A percentile compares a stretch with the other conserved stretches of the same genome.
Evolutionary conservation across 441 rosid genomes (phyloP).

Genomic region (Metrosideros polymorpha): DNA sequence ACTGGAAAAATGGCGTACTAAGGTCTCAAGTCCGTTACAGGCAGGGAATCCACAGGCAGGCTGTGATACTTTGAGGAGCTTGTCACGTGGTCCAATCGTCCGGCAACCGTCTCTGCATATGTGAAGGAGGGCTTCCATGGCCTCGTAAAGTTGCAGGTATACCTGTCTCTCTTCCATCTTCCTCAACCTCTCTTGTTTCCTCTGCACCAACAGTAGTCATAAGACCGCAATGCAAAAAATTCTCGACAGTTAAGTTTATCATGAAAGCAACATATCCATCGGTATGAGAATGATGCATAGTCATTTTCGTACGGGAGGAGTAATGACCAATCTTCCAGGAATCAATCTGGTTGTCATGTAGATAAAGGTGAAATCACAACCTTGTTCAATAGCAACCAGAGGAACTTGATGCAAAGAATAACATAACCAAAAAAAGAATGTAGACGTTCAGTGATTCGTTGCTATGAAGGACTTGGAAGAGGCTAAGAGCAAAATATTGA

Average conservation of each 20-base stretch:
- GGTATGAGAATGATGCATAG: neutral
- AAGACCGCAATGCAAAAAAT: neutral
- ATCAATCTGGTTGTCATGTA: neutral
- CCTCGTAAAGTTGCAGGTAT: conserved; percentile 62
- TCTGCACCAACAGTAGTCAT: conserved; percentile 5
- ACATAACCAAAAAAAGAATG: neutral
- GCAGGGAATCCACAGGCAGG: conserved; percentile 52
- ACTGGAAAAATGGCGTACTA: conserved; percentile 64
- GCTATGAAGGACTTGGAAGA: neutral
- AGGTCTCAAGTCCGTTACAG: conserved; percentile 72
- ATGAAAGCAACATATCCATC: neutral
- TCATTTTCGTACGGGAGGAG: neutral
- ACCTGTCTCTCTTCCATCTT: conserved; percentile 54
- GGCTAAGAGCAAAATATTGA: neutral
- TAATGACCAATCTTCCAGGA: neutral
- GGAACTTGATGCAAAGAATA: neutral
- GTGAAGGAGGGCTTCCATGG: conserved; percentile 87
- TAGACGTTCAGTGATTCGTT: neutral
- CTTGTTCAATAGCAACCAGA: neutral
- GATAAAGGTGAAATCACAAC: neutral
- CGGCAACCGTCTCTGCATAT: conserved; percentile 84
- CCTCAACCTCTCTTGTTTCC: conserved; percentile 43
- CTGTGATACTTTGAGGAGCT: conserved; percentile 42
- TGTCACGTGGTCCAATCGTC: conserved; percentile 78
- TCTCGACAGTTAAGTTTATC: neutral